These are phyloP conservation scores for Eucalyptus viminalis DNA, from an alignment of 345 rosid genomes.

Conservation along the genomic window DNA sequence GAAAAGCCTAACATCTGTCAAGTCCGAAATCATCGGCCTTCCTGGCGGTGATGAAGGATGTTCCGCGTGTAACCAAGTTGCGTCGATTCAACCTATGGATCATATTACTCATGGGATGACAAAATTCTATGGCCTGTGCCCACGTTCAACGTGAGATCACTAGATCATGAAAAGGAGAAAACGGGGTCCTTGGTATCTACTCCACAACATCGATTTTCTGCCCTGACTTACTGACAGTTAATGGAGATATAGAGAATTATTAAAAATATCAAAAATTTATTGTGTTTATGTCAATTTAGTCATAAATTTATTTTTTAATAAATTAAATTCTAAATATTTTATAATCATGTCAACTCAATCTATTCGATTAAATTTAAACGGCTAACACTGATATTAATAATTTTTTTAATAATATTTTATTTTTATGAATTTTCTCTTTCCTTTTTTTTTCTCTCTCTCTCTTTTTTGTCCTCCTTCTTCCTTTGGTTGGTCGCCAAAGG, in stretches of 20 bases:
- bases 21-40: neutral
- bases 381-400: accelerated
- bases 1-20: neutral
- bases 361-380: too few species aligned
- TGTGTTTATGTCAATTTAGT: too few species aligned
- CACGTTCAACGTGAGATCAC: neutral
- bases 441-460: too few species aligned
- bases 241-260: neutral
- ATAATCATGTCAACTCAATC: too few species aligned
- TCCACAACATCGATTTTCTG: neutral
- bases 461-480: too few species aligned
- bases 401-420: too few species aligned
- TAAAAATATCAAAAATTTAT: neutral
- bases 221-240: neutral
- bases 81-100: neutral
- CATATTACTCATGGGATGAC: neutral
- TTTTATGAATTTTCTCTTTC: too few species aligned
- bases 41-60: neutral
- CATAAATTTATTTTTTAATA: too few species aligned
- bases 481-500: too few species aligned
- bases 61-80: neutral
- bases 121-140: neutral
- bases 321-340: too few species aligned
- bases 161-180: neutral
- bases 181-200: neutral